Evolutionary conservation across 2,329 filamentous ascomycete genomes (phyloP).

Genomic region (Nannizzia gypsea): DNA sequence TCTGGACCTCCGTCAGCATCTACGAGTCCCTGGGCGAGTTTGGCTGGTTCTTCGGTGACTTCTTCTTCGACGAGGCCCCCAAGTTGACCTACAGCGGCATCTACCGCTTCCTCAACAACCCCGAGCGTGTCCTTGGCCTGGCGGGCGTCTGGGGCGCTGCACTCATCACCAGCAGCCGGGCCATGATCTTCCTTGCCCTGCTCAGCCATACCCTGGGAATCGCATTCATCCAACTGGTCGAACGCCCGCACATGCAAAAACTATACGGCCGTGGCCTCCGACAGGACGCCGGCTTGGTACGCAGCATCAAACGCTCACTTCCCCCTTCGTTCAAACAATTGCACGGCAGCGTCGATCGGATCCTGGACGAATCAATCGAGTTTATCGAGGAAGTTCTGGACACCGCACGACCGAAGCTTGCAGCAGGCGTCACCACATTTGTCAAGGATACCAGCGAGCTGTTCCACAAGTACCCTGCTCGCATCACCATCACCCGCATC

Average conservation of each 20-base stretch:
- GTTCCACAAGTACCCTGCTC: conserved; percentile 79
- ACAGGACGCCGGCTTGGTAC: conserved; percentile 78
- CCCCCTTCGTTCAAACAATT: conserved; percentile 72
- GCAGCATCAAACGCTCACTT: conserved; percentile 76
- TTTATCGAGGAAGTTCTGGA: conserved; percentile 89
- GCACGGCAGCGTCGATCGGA: conserved; percentile 74
- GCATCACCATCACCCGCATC: conserved; percentile 69
- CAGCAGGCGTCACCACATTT: conserved; percentile 73
- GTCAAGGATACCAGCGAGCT: conserved; percentile 77
- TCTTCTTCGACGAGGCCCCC: conserved; percentile 83
- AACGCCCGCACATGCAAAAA: conserved; percentile 97
- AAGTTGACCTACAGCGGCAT: conserved; percentile 95
- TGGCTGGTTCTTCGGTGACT: conserved; percentile 98
- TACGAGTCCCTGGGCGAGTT: conserved; percentile 95
- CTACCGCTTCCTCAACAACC: conserved; percentile 96
- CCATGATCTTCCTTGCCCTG: conserved; percentile 77
- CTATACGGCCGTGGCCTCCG: conserved; percentile 78
- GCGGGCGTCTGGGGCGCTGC: conserved; percentile 94
- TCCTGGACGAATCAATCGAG: conserved; percentile 73
- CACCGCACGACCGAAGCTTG: conserved; percentile 69
- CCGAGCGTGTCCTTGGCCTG: conserved; percentile 82
- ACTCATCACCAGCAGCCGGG: conserved; percentile 78
- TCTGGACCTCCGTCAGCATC: conserved; percentile 87
- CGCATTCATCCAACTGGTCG: conserved; percentile 81
- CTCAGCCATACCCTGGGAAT: conserved; percentile 76